Conservation (phyloP, 352 stramenopile species). For the Pythium aphanidermatum region DNA sequence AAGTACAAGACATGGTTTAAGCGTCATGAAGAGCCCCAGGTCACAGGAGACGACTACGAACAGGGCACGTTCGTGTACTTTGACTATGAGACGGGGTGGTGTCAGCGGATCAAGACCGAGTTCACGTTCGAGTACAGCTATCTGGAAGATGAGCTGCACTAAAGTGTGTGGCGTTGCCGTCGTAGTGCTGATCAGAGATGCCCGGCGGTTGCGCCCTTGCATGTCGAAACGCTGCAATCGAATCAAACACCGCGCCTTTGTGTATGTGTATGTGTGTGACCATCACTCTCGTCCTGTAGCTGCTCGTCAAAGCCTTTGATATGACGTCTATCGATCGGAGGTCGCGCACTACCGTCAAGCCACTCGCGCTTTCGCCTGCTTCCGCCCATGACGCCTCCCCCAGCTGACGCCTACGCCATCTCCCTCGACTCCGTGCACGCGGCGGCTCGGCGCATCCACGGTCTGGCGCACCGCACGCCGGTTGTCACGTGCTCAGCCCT, state of each 20-base stretch:
- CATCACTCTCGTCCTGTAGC: slow-evolving; percentile 1
- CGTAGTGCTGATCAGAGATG: too few species aligned
- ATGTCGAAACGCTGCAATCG: not conserved
- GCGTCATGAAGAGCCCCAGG: slow-evolving; percentile 93
- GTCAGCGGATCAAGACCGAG: slow-evolving; percentile 98
- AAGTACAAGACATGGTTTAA: slow-evolving; percentile 99
- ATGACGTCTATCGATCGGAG: too few species aligned
- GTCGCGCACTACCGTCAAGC: too few species aligned
- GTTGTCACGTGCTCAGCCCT: slow-evolving; percentile 54
- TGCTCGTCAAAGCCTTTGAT: not conserved
- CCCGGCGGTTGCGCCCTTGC: not conserved
- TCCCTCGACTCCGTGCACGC: slow-evolving; percentile 42
- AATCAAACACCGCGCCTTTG: not conserved
- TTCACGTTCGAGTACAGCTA: slow-evolving; percentile 99
- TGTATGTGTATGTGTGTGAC: not conserved
- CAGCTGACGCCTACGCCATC: slow-evolving; percentile 41
- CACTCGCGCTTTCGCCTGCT: not conserved
- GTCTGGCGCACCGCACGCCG: slow-evolving; percentile 53
- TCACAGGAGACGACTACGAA: slow-evolving; percentile 98
- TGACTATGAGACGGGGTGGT: slow-evolving; percentile 99
- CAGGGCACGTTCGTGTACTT: slow-evolving; percentile 99
- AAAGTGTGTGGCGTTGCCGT: too few species aligned
- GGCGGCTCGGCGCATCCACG: slow-evolving; percentile 44
- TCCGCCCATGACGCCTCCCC: not conserved
- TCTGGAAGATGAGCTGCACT: slow-evolving; percentile 90